A percentile compares a stretch with the other conserved stretches of the same genome.
Evolutionary conservation across 495 filamentous ascomycete genomes (phyloP).

Genomic region (Talaromyces borbonicus): DNA sequence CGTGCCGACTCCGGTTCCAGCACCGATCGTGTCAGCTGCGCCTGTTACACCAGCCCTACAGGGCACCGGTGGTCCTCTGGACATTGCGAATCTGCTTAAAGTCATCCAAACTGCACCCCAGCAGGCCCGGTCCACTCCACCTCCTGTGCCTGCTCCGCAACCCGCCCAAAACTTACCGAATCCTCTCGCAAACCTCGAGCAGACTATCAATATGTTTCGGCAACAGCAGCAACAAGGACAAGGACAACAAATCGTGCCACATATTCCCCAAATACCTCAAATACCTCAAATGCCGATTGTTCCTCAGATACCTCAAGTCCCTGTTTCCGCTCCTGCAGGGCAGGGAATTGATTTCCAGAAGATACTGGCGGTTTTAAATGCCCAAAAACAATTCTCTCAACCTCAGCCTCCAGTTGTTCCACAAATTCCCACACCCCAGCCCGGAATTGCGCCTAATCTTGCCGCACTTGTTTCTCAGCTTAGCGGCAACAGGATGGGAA

Average conservation of each 20-base stretch:
- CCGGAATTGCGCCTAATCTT: conserved; percentile 28
- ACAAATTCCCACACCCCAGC: conserved; percentile 17
- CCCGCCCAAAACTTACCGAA: conserved; percentile 18
- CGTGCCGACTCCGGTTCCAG: conserved; percentile 13
- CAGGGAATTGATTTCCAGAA: conserved; percentile 25
- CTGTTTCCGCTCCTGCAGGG: conserved; percentile 11
- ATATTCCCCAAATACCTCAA: conserved; percentile 13
- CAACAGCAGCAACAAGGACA: conserved; percentile 32
- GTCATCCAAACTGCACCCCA: conserved; percentile 30
- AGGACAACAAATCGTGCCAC: conserved; percentile 1
- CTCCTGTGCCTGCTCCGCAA: conserved; percentile 18
- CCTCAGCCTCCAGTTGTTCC: conserved; percentile 16
- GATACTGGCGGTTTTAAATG: conserved; percentile 27
- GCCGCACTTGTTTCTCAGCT: conserved; percentile 43
- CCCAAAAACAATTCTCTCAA: conserved; percentile 25
- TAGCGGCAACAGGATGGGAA: conserved; percentile 24
- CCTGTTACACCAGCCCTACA: conserved; percentile 18
- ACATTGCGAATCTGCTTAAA: conserved; percentile 38
- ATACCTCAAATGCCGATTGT: conserved; percentile 16
- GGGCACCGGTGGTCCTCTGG: conserved; percentile 26
- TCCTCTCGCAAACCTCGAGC: conserved; percentile 28
- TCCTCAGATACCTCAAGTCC: conserved; percentile 15
- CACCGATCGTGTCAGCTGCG: conserved; percentile 10
- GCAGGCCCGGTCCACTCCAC: conserved; percentile 17
- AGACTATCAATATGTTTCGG: conserved; percentile 33